Percentiles rank a stretch among this genome's conserved stretches.
Conservation (phyloP, 1,284 basidiomycete species). For the Melampsora americana region DNA sequence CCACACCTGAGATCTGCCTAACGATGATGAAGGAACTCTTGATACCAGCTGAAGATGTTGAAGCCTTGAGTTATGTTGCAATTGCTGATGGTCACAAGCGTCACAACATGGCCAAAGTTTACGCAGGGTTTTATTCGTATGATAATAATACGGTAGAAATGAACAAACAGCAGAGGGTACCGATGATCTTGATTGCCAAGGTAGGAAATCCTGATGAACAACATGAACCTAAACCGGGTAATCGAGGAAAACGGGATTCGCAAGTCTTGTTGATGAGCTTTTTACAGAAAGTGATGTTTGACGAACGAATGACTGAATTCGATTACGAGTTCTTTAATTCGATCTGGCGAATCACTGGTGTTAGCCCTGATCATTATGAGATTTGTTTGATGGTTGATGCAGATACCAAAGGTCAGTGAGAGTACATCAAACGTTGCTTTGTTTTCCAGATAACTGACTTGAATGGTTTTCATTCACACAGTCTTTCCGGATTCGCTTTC, state of each 20-base stretch:
- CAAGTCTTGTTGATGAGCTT: slow-evolving; percentile 67
- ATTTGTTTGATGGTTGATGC: slow-evolving; percentile 58
- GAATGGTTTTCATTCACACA: slow-evolving; percentile 18
- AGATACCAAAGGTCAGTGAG: slow-evolving; percentile 63
- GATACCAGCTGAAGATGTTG: slow-evolving; percentile 77
- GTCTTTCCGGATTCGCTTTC: slow-evolving; percentile 57
- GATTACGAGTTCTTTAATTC: slow-evolving; percentile 59
- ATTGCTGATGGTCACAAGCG: slow-evolving; percentile 98
- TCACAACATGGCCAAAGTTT: slow-evolving; percentile 99
- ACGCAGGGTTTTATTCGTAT: slow-evolving; percentile 95
- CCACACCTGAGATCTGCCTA: slow-evolving; percentile 90
- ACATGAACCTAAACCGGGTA: slow-evolving; percentile 88
- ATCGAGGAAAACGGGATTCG: slow-evolving; percentile 96
- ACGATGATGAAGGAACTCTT: slow-evolving; percentile 97
- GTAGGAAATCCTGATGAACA: slow-evolving; percentile 85
- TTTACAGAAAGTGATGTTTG: slow-evolving; percentile 58
- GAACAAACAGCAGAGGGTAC: slow-evolving; percentile 93
- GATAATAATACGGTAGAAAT: slow-evolving; percentile 85
- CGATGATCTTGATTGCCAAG: slow-evolving; percentile 91
- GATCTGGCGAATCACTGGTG: slow-evolving; percentile 57
- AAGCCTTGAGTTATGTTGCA: slow-evolving; percentile 92
- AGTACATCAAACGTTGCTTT: background rate
- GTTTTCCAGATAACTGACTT: background rate
- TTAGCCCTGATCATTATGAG: slow-evolving; percentile 57
- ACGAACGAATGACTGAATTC: slow-evolving; percentile 58